phyloP scores from a whole-genome alignment of 257 asterid genomes.

The Solanum sitiens region DNA sequence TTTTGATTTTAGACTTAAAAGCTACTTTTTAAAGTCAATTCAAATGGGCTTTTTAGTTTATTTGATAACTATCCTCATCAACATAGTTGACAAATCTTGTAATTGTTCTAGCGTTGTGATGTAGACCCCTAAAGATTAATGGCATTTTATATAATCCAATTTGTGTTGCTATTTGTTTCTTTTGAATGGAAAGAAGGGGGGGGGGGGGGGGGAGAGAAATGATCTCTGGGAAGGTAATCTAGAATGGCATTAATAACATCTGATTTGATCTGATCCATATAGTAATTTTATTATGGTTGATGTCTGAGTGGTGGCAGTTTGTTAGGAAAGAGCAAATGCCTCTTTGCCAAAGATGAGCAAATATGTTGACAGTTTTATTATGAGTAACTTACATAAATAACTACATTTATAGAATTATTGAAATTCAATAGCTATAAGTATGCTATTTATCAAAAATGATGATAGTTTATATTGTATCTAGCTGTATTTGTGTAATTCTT shows the following conservation, averaged over 20 bases:
- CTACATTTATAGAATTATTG: too few species aligned
- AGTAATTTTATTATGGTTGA: neutral
- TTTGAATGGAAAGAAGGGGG: neutral
- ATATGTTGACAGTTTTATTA: neutral
- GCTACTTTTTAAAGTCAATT: too few species aligned
- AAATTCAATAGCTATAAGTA: too few species aligned
- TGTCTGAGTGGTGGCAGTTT: neutral
- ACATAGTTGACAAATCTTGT: neutral
- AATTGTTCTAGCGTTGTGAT: neutral
- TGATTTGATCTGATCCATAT: neutral
- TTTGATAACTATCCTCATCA: neutral
- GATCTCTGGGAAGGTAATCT: neutral
- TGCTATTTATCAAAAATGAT: too few species aligned
- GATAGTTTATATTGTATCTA: too few species aligned
- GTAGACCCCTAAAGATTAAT: neutral
- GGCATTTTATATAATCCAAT: too few species aligned
- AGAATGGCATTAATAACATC: neutral
- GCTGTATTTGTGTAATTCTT: too few species aligned
- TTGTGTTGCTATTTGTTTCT: neutral
- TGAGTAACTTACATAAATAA: too few species aligned
- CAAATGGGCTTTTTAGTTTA: neutral
- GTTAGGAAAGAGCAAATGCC: neutral
- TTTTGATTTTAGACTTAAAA: too few species aligned
- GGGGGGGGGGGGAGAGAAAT: too few species aligned
- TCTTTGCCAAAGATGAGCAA: neutral